Percentiles rank a stretch among this genome's conserved stretches.
Evolutionary conservation across 2,329 filamentous ascomycete species (phyloP).

Genomic region (Alternaria conjuncta): DNA sequence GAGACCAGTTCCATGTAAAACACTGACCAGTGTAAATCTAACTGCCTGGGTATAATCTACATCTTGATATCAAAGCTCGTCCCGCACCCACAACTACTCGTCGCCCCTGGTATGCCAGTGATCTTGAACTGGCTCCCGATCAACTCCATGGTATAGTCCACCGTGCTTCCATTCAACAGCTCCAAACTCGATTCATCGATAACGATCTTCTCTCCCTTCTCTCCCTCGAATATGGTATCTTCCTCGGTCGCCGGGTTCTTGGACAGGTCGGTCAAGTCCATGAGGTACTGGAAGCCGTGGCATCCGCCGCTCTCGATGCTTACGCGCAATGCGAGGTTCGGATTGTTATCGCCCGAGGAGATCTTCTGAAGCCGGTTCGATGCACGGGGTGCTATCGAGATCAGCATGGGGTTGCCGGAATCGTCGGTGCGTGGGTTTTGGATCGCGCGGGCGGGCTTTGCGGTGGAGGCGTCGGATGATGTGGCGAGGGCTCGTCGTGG

Average conservation of each 20-base stretch:
- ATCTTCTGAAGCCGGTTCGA: constrained; percentile 72
- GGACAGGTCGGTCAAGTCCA: constrained; percentile 76
- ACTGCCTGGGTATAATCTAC: constrained; percentile 13
- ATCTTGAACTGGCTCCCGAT: constrained; percentile 97
- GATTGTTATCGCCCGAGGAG: constrained; percentile 63
- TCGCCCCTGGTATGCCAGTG: constrained; percentile 87
- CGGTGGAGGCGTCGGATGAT: constrained; percentile 25
- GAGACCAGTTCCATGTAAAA: background rate
- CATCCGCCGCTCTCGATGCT: constrained; percentile 93
- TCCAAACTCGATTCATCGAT: constrained; percentile 88
- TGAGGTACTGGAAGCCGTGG: constrained; percentile 97
- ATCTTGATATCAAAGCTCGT: constrained; percentile 93
- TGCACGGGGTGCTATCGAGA: constrained; percentile 85
- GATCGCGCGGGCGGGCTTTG: constrained; percentile 45
- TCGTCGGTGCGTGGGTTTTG: constrained; percentile 81
- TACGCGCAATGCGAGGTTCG: constrained; percentile 84
- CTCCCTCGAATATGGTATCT: constrained; percentile 84
- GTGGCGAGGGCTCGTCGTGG: constrained; percentile 45
- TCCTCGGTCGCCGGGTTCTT: constrained; percentile 64
- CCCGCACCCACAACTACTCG: constrained; percentile 94
- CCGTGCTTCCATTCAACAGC: constrained; percentile 87
- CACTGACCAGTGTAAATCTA: background rate
- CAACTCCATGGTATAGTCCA: constrained; percentile 95
- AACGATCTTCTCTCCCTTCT: constrained; percentile 75
- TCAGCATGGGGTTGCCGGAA: constrained; percentile 79